Conservation (phyloP, 768 basidiomycete genomes). For the Russula foetens region DNA sequence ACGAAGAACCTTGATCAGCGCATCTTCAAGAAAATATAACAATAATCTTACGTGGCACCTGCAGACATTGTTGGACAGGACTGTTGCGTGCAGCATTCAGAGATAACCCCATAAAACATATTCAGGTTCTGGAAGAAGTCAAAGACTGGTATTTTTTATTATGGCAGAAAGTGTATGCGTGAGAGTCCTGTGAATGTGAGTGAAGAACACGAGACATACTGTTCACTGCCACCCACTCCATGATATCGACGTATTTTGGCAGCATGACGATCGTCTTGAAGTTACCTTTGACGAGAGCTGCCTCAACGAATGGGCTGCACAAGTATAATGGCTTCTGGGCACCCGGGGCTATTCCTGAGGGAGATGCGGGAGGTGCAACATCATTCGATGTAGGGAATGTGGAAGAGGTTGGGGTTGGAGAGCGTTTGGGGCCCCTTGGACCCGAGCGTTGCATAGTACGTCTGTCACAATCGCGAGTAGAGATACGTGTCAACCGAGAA, state of each 20-base stretch:
- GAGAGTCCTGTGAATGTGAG: neutral
- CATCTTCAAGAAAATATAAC: neutral
- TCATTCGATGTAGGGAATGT: conserved; percentile 41
- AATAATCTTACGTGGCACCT: conserved; percentile 57
- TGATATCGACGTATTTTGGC: conserved; percentile 91
- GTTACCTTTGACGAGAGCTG: conserved; percentile 93
- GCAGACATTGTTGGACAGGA: conserved; percentile 91
- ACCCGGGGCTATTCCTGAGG: conserved; percentile 35
- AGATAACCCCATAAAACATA: conserved; percentile 90
- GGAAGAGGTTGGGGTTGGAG: conserved; percentile 66
- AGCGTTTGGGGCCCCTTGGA: conserved; percentile 61
- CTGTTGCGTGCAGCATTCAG: conserved; percentile 87
- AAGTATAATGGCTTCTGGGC: conserved; percentile 72
- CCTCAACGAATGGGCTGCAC: conserved; percentile 90
- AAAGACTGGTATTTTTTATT: conserved; percentile 50
- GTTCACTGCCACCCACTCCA: conserved; percentile 96
- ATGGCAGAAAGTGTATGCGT: neutral
- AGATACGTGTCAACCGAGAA: neutral
- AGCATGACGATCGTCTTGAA: conserved; percentile 97
- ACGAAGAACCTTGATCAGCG: neutral
- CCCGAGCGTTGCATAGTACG: conserved; percentile 64
- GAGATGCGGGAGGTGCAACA: conserved; percentile 28
- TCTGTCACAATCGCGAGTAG: conserved; percentile 30
- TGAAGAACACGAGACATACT: conserved; percentile 44
- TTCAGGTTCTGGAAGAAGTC: conserved; percentile 98